These are phyloP conservation scores for Suillus occidentalis DNA, from an alignment of 768 basidiomycete species.

Conservation along the genomic window DNA sequence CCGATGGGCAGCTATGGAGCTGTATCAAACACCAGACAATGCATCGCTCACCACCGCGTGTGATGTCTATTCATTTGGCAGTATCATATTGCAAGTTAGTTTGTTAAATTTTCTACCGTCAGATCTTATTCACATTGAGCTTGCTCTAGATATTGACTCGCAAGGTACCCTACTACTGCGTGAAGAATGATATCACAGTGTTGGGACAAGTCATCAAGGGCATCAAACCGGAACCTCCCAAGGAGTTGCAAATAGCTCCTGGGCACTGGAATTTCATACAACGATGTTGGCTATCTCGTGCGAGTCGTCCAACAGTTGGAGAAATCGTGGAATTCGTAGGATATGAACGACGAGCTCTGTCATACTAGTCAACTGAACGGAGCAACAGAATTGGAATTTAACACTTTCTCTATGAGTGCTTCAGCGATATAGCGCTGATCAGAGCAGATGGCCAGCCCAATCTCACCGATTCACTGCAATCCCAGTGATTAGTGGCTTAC, in stretches of 20 bases:
- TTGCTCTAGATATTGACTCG: conserved; percentile 5
- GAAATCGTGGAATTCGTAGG: neutral
- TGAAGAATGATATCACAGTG: neutral
- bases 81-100: conserved; percentile 13
- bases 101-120: neutral
- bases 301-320: neutral
- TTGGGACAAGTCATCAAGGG: neutral
- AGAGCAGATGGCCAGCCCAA: no score
- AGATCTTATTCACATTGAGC: neutral
- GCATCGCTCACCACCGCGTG: conserved; percentile 23
- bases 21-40: neutral
- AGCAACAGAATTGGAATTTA: neutral
- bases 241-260: neutral
- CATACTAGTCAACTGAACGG: neutral
- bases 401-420: neutral
- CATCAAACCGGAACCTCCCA: neutral
- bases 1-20: conserved; percentile 46
- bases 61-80: conserved; percentile 46
- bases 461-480: no score
- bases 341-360: neutral
- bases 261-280: neutral
- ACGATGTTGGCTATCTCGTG: conserved; percentile 4
- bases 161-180: conserved; percentile 7
- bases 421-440: neutral
- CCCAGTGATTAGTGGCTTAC: no score